Evolutionary conservation across 1,284 basidiomycete species (phyloP).

Genomic region (Ceratorhiza oryzae-sativae): DNA sequence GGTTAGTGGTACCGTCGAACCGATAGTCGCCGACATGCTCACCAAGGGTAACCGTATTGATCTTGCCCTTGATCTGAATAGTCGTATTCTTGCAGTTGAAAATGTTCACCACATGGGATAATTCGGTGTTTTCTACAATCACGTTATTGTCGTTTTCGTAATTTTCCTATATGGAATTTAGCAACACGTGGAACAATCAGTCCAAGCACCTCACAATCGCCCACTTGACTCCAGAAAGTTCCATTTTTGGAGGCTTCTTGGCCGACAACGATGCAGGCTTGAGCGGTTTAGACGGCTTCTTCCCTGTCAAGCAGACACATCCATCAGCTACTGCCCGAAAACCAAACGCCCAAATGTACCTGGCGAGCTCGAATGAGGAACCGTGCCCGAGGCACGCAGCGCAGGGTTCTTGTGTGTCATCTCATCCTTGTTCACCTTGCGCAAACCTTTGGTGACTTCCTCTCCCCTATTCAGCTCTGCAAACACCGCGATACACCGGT

Average conservation of each 20-base stretch:
- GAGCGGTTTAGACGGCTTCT: conserved; percentile 75
- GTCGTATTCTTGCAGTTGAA: conserved; percentile 93
- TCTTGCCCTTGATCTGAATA: conserved; percentile 89
- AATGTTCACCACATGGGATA: conserved; percentile 88
- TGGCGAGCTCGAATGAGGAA: conserved; percentile 57
- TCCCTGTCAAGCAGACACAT: conserved; percentile 51
- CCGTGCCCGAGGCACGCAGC: conserved; percentile 70
- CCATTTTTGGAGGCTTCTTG: conserved; percentile 94
- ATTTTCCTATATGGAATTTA: conserved; percentile 71
- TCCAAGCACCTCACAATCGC: conserved; percentile 67
- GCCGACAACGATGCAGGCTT: conserved; percentile 81
- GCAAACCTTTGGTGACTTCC: conserved; percentile 86
- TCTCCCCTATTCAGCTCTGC: conserved; percentile 91
- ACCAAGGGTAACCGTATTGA: conserved; percentile 94
- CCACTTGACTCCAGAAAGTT: conserved; percentile 95
- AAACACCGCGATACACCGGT: conserved; percentile 88
- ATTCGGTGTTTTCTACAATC: conserved; percentile 77
- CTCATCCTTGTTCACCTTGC: conserved; percentile 94
- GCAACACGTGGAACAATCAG: background rate
- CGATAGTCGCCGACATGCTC: conserved; percentile 48
- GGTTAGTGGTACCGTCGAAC: conserved; percentile 1
- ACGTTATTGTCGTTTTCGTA: conserved; percentile 85
- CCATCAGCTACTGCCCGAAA: conserved; percentile 42
- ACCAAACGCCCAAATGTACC: conserved; percentile 22
- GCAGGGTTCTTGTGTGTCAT: conserved; percentile 99